Percentiles rank a stretch among this genome's conserved stretches.
Conservation (phyloP, 148 eudicot species). For the Arbutus unedo region DNA sequence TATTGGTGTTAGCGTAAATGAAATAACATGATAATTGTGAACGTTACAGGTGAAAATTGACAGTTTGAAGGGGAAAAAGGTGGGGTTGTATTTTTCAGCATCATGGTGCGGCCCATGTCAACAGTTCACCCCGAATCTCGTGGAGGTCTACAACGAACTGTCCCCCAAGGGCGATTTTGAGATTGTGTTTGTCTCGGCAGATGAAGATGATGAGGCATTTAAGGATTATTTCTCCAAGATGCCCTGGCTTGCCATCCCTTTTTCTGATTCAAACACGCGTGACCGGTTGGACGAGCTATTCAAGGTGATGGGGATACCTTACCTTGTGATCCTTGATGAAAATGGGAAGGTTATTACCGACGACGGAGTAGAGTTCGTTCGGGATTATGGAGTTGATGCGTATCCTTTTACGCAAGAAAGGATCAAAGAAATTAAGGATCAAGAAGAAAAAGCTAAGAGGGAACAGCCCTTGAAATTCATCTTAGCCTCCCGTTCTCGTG, state of each 20-base stretch:
- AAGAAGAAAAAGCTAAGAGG: slow-evolving; percentile 41
- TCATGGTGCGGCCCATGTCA: slow-evolving; percentile 31
- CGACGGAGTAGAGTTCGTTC: slow-evolving; percentile 18
- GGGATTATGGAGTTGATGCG: slow-evolving; percentile 19
- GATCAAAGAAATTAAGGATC: slow-evolving; percentile 32
- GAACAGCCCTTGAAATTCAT: slow-evolving; percentile 42
- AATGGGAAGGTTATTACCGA: slow-evolving; percentile 16
- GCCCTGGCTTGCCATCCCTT: slow-evolving; percentile 30
- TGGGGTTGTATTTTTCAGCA: slow-evolving; percentile 24
- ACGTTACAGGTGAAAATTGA: slow-evolving; percentile 20
- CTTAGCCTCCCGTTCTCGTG: slow-evolving; percentile 39
- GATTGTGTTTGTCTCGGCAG: slow-evolving; percentile 18
- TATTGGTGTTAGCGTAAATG: neutral
- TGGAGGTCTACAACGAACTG: slow-evolving; percentile 18
- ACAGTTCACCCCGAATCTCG: slow-evolving; percentile 21
- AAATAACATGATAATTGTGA: neutral
- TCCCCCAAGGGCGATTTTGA: slow-evolving; percentile 21
- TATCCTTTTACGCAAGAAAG: slow-evolving; percentile 23
- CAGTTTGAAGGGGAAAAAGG: slow-evolving; percentile 19
- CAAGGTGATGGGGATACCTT: slow-evolving; percentile 26
- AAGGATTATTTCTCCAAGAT: slow-evolving; percentile 22
- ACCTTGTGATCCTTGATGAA: slow-evolving; percentile 21
- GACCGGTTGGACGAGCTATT: slow-evolving; percentile 13
- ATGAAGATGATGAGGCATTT: slow-evolving; percentile 19
- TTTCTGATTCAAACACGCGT: slow-evolving; percentile 22